Conservation (phyloP, 345 rosid genomes). For the Brassica napus region Da-Ae NC_063445.1:2539001-2539500, state of each 20-base stretch:
- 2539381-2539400: background rate
- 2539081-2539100: background rate
- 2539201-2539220: background rate
- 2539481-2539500: conserved; percentile 1
- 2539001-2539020: no score
- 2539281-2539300: background rate
- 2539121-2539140: background rate
- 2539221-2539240: background rate
- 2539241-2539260: background rate
- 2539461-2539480: background rate
- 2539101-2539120: background rate
- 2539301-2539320: background rate
- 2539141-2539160: background rate
- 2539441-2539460: conserved; percentile 13
- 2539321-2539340: background rate
- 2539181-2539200: background rate
- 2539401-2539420: conserved; percentile 4
- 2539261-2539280: background rate
- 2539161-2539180: background rate
- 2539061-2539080: background rate
- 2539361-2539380: background rate
- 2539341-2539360: background rate
- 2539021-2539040: no score
- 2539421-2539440: background rate
- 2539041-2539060: no score